These are phyloP conservation scores for Ammopiptanthus mongolicus DNA, from an alignment of 306 rosid genomes.

Conservation along the genomic window DNA sequence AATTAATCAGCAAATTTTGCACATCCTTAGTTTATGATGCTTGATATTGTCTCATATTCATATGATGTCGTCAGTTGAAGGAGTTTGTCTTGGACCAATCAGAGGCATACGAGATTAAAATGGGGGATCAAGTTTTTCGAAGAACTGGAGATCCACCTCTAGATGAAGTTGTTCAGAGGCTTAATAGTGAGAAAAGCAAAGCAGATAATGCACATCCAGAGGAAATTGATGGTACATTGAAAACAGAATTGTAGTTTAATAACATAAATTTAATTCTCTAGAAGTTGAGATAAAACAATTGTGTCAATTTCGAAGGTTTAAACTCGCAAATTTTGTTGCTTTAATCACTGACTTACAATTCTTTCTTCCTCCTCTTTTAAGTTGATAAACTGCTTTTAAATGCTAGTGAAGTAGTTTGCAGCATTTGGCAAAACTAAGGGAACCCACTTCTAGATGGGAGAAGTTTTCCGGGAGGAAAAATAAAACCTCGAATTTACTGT, in stretches of 20 bases:
- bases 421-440: not conserved
- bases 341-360: not conserved
- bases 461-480: too few species aligned
- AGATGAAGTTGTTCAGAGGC: conserved; percentile 56
- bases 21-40: not conserved
- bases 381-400: not conserved
- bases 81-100: conserved; percentile 70
- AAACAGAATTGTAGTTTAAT: conserved; percentile 61
- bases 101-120: conserved; percentile 81
- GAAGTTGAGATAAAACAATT: conserved; percentile 18
- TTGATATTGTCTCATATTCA: not conserved
- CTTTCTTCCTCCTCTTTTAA: not conserved
- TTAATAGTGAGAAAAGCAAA: conserved; percentile 35
- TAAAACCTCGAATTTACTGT: not conserved
- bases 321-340: not conserved
- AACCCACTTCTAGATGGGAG: not conserved
- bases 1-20: not conserved
- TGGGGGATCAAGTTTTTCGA: conserved; percentile 71
- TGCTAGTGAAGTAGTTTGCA: not conserved
- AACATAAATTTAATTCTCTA: not conserved
- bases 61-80: conserved; percentile 55
- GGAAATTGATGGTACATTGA: conserved; percentile 24
- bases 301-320: not conserved
- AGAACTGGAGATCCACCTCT: conserved; percentile 89
- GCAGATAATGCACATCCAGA: conserved; percentile 24